phyloP scores from a whole-genome alignment of 306 rosid species.

The Arachis hypogaea region DNA sequence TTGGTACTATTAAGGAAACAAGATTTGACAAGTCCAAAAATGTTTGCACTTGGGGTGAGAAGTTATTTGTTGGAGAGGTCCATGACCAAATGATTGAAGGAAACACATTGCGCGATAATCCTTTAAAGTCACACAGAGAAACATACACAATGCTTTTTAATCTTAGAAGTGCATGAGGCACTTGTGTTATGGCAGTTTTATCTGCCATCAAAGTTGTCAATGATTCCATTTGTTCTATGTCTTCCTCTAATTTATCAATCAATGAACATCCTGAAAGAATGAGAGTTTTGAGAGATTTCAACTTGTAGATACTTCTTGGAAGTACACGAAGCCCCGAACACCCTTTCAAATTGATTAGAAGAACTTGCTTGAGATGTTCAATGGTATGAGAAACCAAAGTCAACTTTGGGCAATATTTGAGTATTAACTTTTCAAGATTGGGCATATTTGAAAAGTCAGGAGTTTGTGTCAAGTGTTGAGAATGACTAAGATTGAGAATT shows the following conservation, averaged over 20 bases:
- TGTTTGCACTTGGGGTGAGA: not conserved
- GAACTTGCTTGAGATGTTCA: not conserved
- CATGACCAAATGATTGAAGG: slow-evolving; percentile 30
- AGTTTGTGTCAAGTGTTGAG: not conserved
- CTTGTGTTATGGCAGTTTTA: slow-evolving; percentile 35
- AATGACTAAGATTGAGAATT: slow-evolving; percentile 39
- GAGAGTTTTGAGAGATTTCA: slow-evolving; percentile 22
- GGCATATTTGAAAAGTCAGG: slow-evolving; percentile 40
- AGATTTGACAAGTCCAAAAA: not conserved
- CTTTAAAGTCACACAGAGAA: slow-evolving; percentile 36
- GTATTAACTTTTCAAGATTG: slow-evolving; percentile 29
- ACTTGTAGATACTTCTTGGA: slow-evolving; percentile 30
- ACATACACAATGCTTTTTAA: not conserved
- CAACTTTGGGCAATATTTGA: slow-evolving; percentile 32
- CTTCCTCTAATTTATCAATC: slow-evolving; percentile 11
- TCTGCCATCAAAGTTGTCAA: slow-evolving; percentile 27
- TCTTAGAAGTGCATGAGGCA: slow-evolving; percentile 15
- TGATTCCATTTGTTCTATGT: slow-evolving; percentile 17
- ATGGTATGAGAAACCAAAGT: not conserved
- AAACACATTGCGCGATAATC: slow-evolving; percentile 10
- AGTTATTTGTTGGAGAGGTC: slow-evolving; percentile 26
- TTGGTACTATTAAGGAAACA: not conserved
- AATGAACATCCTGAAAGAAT: slow-evolving; percentile 17
- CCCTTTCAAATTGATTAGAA: slow-evolving; percentile 20
- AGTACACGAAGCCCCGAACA: slow-evolving; percentile 19